Base-by-base conservation (phyloP, 495 filamentous ascomycete species). In the Aspergillus ellipticus region DNA sequence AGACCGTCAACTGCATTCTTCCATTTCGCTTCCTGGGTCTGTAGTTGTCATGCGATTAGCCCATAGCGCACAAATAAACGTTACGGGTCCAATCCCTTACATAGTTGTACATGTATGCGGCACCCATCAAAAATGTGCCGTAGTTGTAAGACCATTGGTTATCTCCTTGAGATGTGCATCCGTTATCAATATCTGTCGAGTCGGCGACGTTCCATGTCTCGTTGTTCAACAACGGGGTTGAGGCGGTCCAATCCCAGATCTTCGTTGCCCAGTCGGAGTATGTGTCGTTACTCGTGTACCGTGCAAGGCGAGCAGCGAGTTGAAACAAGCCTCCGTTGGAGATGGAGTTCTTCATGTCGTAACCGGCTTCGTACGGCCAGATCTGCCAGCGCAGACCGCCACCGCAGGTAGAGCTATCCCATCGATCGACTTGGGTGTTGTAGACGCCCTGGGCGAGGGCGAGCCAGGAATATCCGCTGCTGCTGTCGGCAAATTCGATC, bases 391-490 rank as follows among this genome's bases (percentile, higher is more conserved):
- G 73, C 55, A 84, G 60, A 11, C 82, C 82, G 42, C 82, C 82
- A 9, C 64, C 64, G 52, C 82, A 85, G 3, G 69, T 66, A 1
- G 54, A 51, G 0, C 60, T 69, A 57, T 84, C 77, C 81, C 81
- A 85, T 49, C 78, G 75, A 7, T 62, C 56, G n/a, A 72, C 79
- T 63, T 89, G 87, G 4, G 82, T 81, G 61, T 92, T 89, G 76
- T 89, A 90, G 13, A 89, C 89, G 50, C 82, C 86, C 72, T 92
- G 88, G 3, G 87, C 89, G 1, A 93, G 79, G 3, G 84, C 82
- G 24, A 89, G 75, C 87, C 85, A 91, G 55, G 85, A 85, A 21
- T 81, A 85, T 59, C 83, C 60, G 53, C 79, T 70, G 0, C 49
- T 21, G 11, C 62, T 62, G 16, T 80, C 76, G 54, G 78, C 69